Percentiles rank a stretch among this genome's conserved stretches.
Conservation (phyloP, 441 rosid genomes). For the Euphorbia corollata region DNA sequence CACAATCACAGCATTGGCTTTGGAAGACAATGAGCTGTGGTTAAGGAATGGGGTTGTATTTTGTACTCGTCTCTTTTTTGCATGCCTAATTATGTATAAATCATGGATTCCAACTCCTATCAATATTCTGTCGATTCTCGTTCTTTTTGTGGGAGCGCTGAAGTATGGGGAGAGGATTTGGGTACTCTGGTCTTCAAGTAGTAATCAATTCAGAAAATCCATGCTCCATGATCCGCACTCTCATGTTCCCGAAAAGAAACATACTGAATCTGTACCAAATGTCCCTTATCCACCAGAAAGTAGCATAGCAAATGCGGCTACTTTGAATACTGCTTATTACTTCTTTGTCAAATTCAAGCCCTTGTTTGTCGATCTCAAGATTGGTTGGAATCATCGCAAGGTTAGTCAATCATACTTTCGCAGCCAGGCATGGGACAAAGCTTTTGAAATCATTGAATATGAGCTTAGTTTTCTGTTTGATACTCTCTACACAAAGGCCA, state of each 20-base stretch:
- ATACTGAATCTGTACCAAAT: neutral
- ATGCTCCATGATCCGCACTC: constrained; percentile 18
- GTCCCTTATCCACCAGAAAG: neutral
- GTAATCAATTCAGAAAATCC: constrained; percentile 14
- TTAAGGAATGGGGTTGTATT: constrained; percentile 26
- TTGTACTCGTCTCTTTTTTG: constrained; percentile 7
- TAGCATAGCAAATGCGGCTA: constrained; percentile 4
- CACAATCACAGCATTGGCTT: constrained; percentile 34
- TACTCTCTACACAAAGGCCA: constrained; percentile 23
- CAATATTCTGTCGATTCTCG: neutral
- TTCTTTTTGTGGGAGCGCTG: constrained; percentile 24
- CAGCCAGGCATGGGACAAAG: neutral
- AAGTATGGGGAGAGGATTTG: constrained; percentile 33
- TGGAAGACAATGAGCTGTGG: constrained; percentile 47
- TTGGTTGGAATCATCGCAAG: constrained; percentile 24
- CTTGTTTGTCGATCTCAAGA: constrained; percentile 36
- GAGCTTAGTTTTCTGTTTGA: constrained; percentile 30
- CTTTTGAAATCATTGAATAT: constrained; percentile 21
- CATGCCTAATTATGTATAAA: constrained; percentile 19
- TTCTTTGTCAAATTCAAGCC: constrained; percentile 8
- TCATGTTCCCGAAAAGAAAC: constrained; percentile 8
- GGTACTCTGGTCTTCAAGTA: constrained; percentile 26
- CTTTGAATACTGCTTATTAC: neutral
- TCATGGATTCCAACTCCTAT: constrained; percentile 14
- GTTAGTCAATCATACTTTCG: constrained; percentile 27